Base-by-base conservation (phyloP, 2,329 filamentous ascomycete species). In the Corinectria fuckeliana region DNA sequence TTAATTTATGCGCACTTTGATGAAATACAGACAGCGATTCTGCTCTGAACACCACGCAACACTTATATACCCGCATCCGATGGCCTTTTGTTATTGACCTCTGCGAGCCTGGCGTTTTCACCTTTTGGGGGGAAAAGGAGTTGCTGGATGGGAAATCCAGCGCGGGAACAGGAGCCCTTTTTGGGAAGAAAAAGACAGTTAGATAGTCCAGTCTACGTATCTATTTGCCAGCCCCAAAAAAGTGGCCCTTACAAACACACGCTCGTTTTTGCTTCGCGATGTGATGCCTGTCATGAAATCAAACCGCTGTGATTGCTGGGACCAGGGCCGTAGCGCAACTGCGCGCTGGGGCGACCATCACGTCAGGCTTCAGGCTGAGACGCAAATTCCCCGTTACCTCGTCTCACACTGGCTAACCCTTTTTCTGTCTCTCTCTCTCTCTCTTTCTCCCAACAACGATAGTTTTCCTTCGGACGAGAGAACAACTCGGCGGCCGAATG, bases 51-150 rank as follows among this genome's bases (percentile, higher is more conserved):
- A 47, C 39, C 47, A 45, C 39, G 26, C 34, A 36, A 41, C 28
- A n/a, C 9, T 50, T 32, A 50, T 66, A 67, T 68, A 68, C 64
- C 64, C 63, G 42, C 62, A 67, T 62, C 47, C 53, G 47, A 50
- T 56, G 49, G 34, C 32, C 21, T 49, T 34, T 49, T 38, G 10
- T 14, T 36, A 26, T 51, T 38, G 30, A 49, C 39, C 28, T 28
- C 56, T 51, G 49, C 56, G 51, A 60, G 60, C 55, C 44, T 58
- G 66, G 67, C 55, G 67, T 69, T 66, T 56, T 28, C 42, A 44
- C 48, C 9, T 30, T 41, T n/a, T n/a, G n/a, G n/a, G 20, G 42
- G 41, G 25, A 26, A 28, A 28, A 26, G 26, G 20, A n/a, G n/a
- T n/a, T n/a, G n/a, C n/a, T n/a, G n/a, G n/a, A 38, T 14, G 30